phyloP scores from a whole-genome alignment of 176 grass and related monocot genomes.

The Urochloa ruziziensis region DNA sequence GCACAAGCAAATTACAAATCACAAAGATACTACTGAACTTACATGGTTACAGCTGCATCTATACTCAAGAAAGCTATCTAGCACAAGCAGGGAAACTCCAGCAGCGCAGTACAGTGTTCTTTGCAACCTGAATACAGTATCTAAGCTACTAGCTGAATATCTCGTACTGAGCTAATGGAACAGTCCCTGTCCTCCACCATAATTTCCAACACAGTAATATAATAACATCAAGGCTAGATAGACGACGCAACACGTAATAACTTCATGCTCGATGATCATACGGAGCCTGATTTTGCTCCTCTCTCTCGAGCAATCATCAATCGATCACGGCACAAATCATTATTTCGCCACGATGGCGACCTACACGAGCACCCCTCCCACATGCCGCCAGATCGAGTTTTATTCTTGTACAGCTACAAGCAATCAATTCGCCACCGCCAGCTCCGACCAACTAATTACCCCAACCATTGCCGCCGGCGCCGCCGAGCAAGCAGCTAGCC shows the following conservation, averaged over 20 bases:
- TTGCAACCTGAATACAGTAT: background rate
- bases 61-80: background rate
- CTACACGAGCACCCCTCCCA: background rate
- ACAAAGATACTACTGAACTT: background rate
- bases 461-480: conserved; percentile 10
- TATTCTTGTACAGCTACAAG: conserved; percentile 5
- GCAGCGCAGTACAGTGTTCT: background rate
- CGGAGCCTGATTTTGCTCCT: conserved; percentile 28
- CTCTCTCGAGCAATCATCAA: conserved; percentile 46
- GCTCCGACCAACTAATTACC: background rate
- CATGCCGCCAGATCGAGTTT: conserved; percentile 8
- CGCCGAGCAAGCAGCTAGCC: background rate
- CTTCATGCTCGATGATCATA: conserved; percentile 52
- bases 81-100: background rate
- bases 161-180: background rate
- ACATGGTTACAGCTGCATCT: background rate
- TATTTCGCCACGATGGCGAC: background rate
- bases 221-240: background rate
- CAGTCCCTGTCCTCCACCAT: background rate
- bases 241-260: background rate
- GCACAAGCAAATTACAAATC: background rate
- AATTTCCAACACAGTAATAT: background rate
- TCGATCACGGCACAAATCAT: background rate
- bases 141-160: background rate
- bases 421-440: background rate